Conservation (phyloP, 805 yeast species). For the Saccharomycopsis fermentans region DNA sequence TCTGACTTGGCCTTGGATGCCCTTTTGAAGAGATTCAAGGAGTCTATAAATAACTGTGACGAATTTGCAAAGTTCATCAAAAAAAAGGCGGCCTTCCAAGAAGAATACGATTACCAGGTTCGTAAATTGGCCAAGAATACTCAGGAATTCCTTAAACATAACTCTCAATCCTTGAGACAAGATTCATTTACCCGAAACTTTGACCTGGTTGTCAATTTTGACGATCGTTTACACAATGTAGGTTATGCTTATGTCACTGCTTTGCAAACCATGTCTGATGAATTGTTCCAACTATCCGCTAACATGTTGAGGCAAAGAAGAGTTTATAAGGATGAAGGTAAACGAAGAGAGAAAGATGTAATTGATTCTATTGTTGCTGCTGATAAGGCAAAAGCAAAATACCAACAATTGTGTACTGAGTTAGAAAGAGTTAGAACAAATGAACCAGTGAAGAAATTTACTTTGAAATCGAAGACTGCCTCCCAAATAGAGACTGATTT, state of each 20-base stretch:
- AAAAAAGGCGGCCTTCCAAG: constrained; percentile 68
- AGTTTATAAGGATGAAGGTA: constrained; percentile 68
- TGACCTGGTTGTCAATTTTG: constrained; percentile 62
- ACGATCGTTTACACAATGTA: constrained; percentile 64
- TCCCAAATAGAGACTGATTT: constrained; percentile 83
- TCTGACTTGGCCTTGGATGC: constrained; percentile 74
- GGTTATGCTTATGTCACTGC: constrained; percentile 71
- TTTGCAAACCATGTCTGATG: constrained; percentile 77
- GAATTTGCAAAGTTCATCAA: constrained; percentile 74
- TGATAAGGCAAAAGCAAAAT: constrained; percentile 76
- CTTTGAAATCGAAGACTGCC: constrained; percentile 69
- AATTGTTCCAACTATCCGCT: constrained; percentile 57
- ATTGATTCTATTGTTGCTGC: constrained; percentile 72
- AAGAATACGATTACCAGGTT: constrained; percentile 65
- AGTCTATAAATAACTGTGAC: constrained; percentile 70
- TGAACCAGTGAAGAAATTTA: constrained; percentile 76
- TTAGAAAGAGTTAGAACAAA: constrained; percentile 69
- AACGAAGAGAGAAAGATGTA: constrained; percentile 75
- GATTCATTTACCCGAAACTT: constrained; percentile 61
- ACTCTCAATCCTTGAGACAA: constrained; percentile 35
- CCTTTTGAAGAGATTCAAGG: constrained; percentile 63
- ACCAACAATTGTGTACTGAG: constrained; percentile 74
- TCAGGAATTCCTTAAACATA: constrained; percentile 37
- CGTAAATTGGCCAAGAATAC: constrained; percentile 58
- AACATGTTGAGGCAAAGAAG: constrained; percentile 69